Evolutionary conservation across 2,329 filamentous ascomycete genomes (phyloP).

Genomic region (Fusarium nurragi): DNA sequence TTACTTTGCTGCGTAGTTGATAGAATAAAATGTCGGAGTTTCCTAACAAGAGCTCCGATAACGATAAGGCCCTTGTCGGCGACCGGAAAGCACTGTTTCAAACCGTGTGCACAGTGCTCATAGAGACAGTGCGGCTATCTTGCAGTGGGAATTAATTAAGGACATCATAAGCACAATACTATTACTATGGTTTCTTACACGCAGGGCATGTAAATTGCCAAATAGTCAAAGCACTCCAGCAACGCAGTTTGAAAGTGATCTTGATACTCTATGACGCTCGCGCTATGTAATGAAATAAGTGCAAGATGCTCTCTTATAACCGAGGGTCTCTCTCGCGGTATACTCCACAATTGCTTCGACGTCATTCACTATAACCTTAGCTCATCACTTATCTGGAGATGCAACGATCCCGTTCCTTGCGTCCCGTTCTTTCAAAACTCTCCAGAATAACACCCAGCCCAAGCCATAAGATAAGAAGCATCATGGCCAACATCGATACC

Average conservation of each 20-base stretch:
- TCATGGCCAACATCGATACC: conserved; percentile 60
- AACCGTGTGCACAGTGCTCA: fast-evolving
- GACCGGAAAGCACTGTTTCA: background rate
- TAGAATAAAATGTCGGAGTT: conserved; percentile 3
- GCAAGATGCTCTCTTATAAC: background rate
- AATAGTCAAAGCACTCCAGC: background rate
- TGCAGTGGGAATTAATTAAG: background rate
- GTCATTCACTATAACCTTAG: conserved; percentile 25
- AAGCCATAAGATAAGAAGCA: background rate
- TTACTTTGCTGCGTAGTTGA: background rate
- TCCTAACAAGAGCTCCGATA: background rate
- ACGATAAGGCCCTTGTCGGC: conserved; percentile 15
- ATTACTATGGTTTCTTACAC: background rate
- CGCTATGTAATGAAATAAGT: background rate
- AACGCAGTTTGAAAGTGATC: background rate
- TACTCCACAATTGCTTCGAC: conserved; percentile 29
- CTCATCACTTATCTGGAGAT: conserved; percentile 1
- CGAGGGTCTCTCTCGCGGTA: background rate
- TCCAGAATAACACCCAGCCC: background rate
- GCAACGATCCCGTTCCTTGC: background rate
- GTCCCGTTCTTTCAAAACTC: background rate
- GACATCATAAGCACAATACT: background rate
- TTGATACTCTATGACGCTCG: background rate
- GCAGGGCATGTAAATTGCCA: background rate
- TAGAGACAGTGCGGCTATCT: background rate